Percentiles rank a stretch among this genome's conserved stretches.
phyloP scores from a whole-genome alignment of 306 rosid genomes.

The Dicorynia guianensis region DNA sequence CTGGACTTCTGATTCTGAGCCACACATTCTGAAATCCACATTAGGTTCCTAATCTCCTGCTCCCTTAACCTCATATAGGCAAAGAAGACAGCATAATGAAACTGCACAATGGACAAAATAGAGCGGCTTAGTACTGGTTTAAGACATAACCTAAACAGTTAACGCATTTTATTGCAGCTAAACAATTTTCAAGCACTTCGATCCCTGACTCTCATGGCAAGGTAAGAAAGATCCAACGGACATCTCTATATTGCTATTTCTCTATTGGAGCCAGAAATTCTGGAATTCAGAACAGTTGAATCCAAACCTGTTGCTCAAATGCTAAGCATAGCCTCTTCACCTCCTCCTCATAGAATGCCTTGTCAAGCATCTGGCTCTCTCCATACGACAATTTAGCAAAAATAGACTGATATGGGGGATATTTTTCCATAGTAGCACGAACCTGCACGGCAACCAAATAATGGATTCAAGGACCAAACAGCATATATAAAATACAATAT shows the following conservation, averaged over 20 bases:
- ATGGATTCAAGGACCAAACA: conserved; percentile 24
- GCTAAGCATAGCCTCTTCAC: conserved; percentile 97
- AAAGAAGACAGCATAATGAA: conserved; percentile 93
- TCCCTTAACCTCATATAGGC: conserved; percentile 99
- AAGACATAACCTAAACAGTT: neutral
- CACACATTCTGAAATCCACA: conserved; percentile 77
- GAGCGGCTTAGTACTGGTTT: conserved; percentile 13
- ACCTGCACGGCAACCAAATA: conserved; percentile 62
- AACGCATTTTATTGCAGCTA: conserved; percentile 15
- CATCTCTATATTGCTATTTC: conserved; percentile 14
- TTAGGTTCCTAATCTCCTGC: conserved; percentile 82
- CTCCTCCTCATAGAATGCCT: conserved; percentile 99
- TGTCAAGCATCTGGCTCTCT: conserved; percentile 97
- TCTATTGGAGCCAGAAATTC: neutral
- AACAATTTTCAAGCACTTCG: conserved; percentile 5
- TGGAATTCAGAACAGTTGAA: neutral
- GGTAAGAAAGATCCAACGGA: conserved; percentile 13
- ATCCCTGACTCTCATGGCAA: neutral
- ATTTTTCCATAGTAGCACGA: conserved; percentile 88
- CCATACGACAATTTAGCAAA: conserved; percentile 91
- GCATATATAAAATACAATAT: conserved; percentile 4
- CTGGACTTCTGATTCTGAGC: conserved; percentile 80
- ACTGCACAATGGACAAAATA: conserved; percentile 62
- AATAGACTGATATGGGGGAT: conserved; percentile 93
- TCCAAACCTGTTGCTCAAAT: conserved; percentile 91